Base-by-base conservation (phyloP, 148 eudicot species). In the Mesembryanthemum crystallinum region DNA sequence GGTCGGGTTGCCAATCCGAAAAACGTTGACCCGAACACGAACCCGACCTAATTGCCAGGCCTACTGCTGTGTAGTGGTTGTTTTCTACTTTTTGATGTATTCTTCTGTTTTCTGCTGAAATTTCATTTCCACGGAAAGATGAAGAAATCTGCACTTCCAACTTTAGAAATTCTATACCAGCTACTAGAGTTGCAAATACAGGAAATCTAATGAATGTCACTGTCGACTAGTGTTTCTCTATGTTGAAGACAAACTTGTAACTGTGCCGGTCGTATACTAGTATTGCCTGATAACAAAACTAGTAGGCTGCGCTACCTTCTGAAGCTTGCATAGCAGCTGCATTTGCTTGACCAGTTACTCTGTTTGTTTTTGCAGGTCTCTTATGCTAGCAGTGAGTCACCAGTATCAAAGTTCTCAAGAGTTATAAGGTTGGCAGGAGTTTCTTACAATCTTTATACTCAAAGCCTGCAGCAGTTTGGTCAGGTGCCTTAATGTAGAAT, bases 361-460 rank as follows among this genome's bases (percentile, higher is more conserved):
- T 61, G 17, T 52, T 66, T 77, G 80, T 85, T 82, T 60, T 66
- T 77, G 80, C 87, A 84, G 89, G 81, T 86, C 64, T 73, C 83
- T 63, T 76, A 79, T 79, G 76, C 87, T 39, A 60, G 73, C 23
- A 67, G 70, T 74, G 85, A 82, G 81, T 72, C 83, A 20, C 73
- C 63, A 33, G 73, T 47, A 61, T 64, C 75, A 42, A 68, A 82
- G 37, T 57, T 58, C 55, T 79, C 85, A 12, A 62, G 71, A 78
- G 79, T 65, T 49, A 71, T 86, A 66, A 82, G 81, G 82, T 81
- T 86, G 69, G 85, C 76, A 24, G 87, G 87, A 60, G 83, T 79
- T 72, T 71, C 87, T 61, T 86, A 86, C 83, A 74, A 69, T 82
- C 80, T 86, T 49, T 75, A 81, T 73, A 82, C 83, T 65, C 83